These are phyloP conservation scores for Aureobasidium leucospermi DNA, from an alignment of 2,329 filamentous ascomycete genomes.

Conservation along the genomic window DNA sequence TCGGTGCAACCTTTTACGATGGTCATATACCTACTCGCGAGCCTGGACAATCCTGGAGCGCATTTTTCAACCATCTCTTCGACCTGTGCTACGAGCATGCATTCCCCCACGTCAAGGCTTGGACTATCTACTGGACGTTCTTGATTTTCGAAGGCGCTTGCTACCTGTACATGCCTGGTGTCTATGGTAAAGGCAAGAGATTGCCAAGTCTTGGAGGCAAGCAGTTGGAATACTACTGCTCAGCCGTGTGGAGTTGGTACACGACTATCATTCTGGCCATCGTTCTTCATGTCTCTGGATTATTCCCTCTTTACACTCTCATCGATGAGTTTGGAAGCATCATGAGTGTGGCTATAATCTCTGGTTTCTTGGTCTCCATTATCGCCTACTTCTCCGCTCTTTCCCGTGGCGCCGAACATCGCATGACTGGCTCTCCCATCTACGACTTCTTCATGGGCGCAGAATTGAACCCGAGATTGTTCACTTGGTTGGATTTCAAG, in stretches of 20 bases:
- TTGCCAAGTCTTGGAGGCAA: conserved; percentile 69
- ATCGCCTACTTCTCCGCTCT: conserved; percentile 77
- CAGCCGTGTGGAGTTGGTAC: conserved; percentile 75
- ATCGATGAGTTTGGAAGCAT: conserved; percentile 87
- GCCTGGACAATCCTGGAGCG: conserved; percentile 55
- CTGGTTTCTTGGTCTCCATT: conserved; percentile 70
- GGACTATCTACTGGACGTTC: conserved; percentile 86
- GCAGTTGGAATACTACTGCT: conserved; percentile 86
- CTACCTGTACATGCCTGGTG: conserved; percentile 76
- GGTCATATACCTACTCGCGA: conserved; percentile 61
- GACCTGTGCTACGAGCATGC: conserved; percentile 69
- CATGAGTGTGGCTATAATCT: conserved; percentile 81
- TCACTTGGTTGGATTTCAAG: conserved; percentile 74
- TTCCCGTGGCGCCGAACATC: conserved; percentile 68
- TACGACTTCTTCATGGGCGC: conserved; percentile 84
- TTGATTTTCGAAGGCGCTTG: conserved; percentile 71
- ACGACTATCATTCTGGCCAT: conserved; percentile 63
- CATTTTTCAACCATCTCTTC: conserved; percentile 63
- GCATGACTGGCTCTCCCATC: conserved; percentile 73
- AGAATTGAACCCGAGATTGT: conserved; percentile 64
- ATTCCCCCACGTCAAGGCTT: conserved; percentile 69
- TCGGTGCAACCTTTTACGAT: conserved; percentile 79
- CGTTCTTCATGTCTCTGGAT: conserved; percentile 65
- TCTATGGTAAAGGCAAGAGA: conserved; percentile 76
- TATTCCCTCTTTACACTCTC: conserved; percentile 78